Evolutionary conservation across 225 moss, liverwort and hornwort species (phyloP).

Genomic region (Bryoerythrophyllum caledonicum): DNA sequence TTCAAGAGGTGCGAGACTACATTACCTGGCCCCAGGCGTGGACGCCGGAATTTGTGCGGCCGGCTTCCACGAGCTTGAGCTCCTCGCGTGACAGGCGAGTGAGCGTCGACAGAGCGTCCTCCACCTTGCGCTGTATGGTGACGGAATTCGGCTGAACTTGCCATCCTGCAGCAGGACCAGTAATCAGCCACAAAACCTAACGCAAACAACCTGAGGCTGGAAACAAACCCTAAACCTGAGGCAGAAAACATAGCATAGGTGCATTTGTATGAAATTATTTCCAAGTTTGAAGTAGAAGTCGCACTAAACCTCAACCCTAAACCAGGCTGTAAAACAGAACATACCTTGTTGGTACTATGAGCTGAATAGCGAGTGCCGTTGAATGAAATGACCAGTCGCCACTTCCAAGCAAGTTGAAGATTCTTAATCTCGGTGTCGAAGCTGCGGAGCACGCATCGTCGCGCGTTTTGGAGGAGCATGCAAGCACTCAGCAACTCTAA

Average conservation of each 20-base stretch:
- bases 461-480: too few species aligned
- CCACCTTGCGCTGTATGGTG: not conserved
- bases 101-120: not conserved
- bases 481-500: too few species aligned
- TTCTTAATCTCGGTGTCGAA: too few species aligned
- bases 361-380: not conserved
- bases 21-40: constrained; percentile 2
- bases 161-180: not conserved
- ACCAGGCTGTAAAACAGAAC: too few species aligned
- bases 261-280: too few species aligned
- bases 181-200: not conserved
- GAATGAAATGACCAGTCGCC: not conserved
- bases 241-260: not conserved
- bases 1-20: not conserved
- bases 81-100: not conserved
- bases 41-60: not conserved
- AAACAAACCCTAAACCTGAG: not conserved
- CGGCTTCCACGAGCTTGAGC: too few species aligned
- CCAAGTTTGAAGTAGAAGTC: too few species aligned
- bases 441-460: too few species aligned
- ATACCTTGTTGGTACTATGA: too few species aligned
- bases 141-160: not conserved
- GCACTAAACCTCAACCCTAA: too few species aligned
- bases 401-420: constrained; percentile 1
- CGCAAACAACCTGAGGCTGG: not conserved